Evolutionary conservation across 164 flowering plant genomes (phyloP).

Genomic region (Vitis rupestris): DNA sequence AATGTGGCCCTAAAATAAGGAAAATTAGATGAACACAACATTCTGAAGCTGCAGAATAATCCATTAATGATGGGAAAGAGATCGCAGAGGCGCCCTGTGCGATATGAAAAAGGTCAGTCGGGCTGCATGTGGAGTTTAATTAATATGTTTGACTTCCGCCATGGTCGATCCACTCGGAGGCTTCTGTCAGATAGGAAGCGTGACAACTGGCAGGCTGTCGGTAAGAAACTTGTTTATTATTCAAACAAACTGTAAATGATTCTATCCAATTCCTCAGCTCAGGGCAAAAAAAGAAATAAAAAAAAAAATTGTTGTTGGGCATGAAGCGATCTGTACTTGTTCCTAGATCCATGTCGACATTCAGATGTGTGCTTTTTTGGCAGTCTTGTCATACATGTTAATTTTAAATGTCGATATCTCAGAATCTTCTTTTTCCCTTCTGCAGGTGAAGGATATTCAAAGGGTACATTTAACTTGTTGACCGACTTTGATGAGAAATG

Average conservation of each 20-base stretch:
- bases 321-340: too few species aligned
- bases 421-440: background rate
- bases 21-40: constrained; percentile 4
- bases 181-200: constrained; percentile 55
- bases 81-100: constrained; percentile 40
- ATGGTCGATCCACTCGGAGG: constrained; percentile 51
- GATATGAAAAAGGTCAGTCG: constrained; percentile 44
- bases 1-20: constrained; percentile 3
- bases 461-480: constrained; percentile 24
- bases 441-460: constrained; percentile 39
- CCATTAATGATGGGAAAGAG: constrained; percentile 54
- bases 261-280: background rate
- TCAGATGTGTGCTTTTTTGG: background rate
- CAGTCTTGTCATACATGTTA: background rate
- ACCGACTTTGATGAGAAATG: constrained; percentile 25
- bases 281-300: too few species aligned
- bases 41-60: background rate
- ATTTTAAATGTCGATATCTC: background rate
- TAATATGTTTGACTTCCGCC: constrained; percentile 71
- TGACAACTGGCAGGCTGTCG: constrained; percentile 34
- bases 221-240: constrained; percentile 33
- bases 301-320: too few species aligned
- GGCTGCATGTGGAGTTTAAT: constrained; percentile 84
- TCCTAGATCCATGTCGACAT: too few species aligned
- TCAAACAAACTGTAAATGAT: background rate